Conservation (phyloP, 208 protist genomes). For the Crithidia fasciculata region DNA sequence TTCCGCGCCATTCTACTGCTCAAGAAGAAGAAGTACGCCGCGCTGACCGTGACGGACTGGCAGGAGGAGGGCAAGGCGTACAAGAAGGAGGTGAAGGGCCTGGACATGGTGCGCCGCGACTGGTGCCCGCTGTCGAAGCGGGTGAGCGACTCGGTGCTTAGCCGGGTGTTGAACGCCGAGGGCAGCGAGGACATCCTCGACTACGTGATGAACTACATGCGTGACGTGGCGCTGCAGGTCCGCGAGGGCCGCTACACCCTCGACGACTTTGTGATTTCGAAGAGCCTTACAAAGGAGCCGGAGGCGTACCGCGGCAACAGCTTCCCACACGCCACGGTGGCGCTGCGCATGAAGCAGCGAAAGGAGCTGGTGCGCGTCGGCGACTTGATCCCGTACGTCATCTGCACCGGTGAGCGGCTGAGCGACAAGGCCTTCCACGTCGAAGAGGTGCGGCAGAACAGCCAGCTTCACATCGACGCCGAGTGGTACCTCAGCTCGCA, state of each 20-base stretch:
- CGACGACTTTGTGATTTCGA: conserved; percentile 97
- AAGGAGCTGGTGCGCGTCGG: conserved; percentile 93
- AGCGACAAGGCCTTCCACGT: conserved; percentile 86
- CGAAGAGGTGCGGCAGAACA: conserved; percentile 82
- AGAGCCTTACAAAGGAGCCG: conserved; percentile 96
- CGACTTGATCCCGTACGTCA: conserved; percentile 98
- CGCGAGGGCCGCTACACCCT: conserved; percentile 77
- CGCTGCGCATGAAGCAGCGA: conserved; percentile 91
- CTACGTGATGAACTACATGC: conserved; percentile 94
- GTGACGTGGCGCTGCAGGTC: conserved; percentile 75
- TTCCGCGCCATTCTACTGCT: conserved; percentile 98
- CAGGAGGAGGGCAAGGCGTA: conserved; percentile 66
- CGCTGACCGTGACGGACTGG: conserved; percentile 83
- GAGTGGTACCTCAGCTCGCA: conserved; percentile 96
- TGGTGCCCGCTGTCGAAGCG: conserved; percentile 98
- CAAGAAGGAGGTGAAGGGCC: conserved; percentile 96
- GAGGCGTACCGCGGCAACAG: conserved; percentile 94
- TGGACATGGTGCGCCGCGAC: conserved; percentile 99
- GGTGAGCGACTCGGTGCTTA: conserved; percentile 92
- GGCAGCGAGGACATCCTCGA: conserved; percentile 89
- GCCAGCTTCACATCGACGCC: conserved; percentile 76
- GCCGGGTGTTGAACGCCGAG: conserved; percentile 92
- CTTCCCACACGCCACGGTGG: conserved; percentile 95
- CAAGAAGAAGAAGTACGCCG: conserved; percentile 96
- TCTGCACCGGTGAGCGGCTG: conserved; percentile 83